These are phyloP conservation scores for Zalaria sp. DNA, from an alignment of 2,329 filamentous ascomycete genomes.

Conservation along the genomic window DNA sequence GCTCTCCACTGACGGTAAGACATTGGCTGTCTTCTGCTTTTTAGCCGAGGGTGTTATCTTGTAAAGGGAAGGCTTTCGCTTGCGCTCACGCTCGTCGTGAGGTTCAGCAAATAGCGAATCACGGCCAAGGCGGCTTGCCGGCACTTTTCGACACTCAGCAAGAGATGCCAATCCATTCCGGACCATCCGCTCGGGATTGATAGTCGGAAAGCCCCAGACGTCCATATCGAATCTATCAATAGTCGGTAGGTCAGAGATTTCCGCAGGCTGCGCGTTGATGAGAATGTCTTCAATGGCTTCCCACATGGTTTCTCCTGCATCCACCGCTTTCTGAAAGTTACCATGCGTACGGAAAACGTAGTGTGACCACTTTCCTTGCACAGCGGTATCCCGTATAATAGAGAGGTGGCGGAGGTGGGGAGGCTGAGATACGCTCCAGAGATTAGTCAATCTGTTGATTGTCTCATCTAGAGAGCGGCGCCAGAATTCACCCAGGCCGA, in stretches of 20 bases:
- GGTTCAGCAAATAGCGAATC: neutral
- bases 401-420: conserved; percentile 41
- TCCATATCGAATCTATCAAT: conserved; percentile 22
- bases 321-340: conserved; percentile 40
- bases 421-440: conserved; percentile 46
- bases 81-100: neutral
- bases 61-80: neutral
- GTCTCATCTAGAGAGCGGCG: conserved; percentile 39
- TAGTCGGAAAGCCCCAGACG: conserved; percentile 32
- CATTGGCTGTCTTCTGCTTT: neutral
- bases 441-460: conserved; percentile 37
- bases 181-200: conserved; percentile 19
- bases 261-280: conserved; percentile 11
- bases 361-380: conserved; percentile 31
- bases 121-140: neutral
- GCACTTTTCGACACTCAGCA: neutral
- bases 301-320: conserved; percentile 36
- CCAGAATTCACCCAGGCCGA: conserved; percentile 35
- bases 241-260: conserved; percentile 17
- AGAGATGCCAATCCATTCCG: conserved; percentile 25
- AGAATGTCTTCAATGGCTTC: conserved; percentile 32
- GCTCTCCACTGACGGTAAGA: neutral
- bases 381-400: conserved; percentile 39
- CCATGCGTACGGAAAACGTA: conserved; percentile 41
- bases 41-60: neutral